Conservation (phyloP, 352 stramenopile species). For the Phytophthora europaea region DNA sequence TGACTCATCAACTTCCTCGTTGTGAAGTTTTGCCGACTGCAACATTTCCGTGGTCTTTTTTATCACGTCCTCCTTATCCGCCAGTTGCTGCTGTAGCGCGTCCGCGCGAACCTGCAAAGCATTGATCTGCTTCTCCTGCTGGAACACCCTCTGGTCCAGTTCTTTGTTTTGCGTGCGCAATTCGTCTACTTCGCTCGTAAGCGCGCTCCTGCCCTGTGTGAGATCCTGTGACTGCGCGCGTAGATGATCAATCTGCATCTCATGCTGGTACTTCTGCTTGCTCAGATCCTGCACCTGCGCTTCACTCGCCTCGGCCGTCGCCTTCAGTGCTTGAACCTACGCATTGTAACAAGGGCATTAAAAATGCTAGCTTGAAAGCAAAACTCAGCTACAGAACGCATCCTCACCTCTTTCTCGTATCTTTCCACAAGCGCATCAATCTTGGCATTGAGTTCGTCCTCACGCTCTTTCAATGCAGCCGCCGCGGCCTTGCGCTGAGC, state of each 20-base stretch:
- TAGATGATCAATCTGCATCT: constrained; percentile 82
- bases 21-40: constrained; percentile 72
- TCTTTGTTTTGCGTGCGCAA: constrained; percentile 79
- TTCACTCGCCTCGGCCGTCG: constrained; percentile 59
- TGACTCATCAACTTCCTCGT: constrained; percentile 88
- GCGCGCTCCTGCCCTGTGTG: constrained; percentile 44
- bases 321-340: constrained; percentile 60
- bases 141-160: constrained; percentile 83
- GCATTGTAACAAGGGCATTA: neutral
- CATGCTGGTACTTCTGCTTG: constrained; percentile 84
- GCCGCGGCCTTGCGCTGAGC: constrained; percentile 61
- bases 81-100: constrained; percentile 80
- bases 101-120: constrained; percentile 76
- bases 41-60: constrained; percentile 79
- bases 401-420: constrained; percentile 76
- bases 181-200: constrained; percentile 61
- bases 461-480: constrained; percentile 58
- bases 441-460: constrained; percentile 75
- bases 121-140: constrained; percentile 88
- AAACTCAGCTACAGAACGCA: neutral
- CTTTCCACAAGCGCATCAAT: constrained; percentile 62
- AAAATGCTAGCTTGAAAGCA: constrained; percentile 7
- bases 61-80: constrained; percentile 82
- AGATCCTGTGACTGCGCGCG: constrained; percentile 71
- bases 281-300: constrained; percentile 60